A percentile compares a stretch with the other conserved stretches of the same genome.
These are phyloP conservation scores for Penicillium aurantiogriseum DNA, from an alignment of 2,329 filamentous ascomycete genomes.

Conservation along the genomic window DNA sequence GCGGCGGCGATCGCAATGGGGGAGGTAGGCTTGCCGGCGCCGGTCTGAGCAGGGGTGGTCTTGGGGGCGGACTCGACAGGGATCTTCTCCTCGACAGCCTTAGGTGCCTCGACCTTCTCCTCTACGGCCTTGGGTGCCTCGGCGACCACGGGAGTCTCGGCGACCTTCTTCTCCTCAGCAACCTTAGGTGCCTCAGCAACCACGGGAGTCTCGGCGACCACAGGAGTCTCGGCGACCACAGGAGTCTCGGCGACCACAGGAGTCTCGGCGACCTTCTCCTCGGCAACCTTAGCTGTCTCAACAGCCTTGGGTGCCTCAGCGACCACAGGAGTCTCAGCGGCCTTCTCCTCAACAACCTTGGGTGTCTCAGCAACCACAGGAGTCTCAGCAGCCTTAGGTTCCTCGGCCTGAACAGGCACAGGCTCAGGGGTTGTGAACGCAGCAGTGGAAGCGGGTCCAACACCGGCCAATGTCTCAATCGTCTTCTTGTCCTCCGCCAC, in stretches of 20 bases:
- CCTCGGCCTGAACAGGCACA: conserved; percentile 9
- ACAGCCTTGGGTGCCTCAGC: conserved; percentile 6
- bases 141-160: neutral
- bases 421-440: conserved; percentile 22
- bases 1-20: conserved; percentile 23
- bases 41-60: conserved; percentile 2
- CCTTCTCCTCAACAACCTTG: too few relatives aligned
- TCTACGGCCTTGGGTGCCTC: neutral
- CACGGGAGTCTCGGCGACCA: neutral
- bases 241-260: neutral
- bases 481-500: conserved; percentile 18
- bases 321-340: neutral
- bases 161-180: conserved; percentile 5
- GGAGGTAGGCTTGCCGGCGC: conserved; percentile 10
- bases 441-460: conserved; percentile 23
- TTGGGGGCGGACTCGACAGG: conserved; percentile 7
- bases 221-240: neutral
- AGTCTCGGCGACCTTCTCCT: neutral
- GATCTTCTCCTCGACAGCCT: conserved; percentile 8
- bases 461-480: conserved; percentile 20
- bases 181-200: neutral
- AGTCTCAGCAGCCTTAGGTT: conserved; percentile 2
- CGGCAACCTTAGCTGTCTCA: neutral
- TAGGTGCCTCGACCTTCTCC: too few relatives aligned
- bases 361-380: neutral